Evolutionary conservation across 176 grass and related monocot genomes (phyloP).

Genomic region (Cocos nucifera): DNA sequence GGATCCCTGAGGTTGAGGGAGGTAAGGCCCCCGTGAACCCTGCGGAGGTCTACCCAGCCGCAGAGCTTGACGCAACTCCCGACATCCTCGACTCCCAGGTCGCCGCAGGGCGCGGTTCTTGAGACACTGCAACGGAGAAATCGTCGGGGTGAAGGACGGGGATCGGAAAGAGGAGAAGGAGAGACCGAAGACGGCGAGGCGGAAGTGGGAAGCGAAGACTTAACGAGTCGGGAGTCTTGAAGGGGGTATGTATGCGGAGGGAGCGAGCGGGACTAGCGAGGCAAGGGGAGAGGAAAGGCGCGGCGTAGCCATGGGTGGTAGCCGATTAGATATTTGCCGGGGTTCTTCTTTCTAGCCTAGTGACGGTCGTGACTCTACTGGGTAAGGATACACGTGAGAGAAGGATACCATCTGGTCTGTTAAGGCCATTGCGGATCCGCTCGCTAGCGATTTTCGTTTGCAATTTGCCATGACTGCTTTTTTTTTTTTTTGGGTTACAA

Average conservation of each 20-base stretch:
- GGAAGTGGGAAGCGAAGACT: not conserved
- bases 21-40: conserved; percentile 69
- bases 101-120: conserved; percentile 55
- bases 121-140: conserved; percentile 41
- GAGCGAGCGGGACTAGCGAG: conserved; percentile 22
- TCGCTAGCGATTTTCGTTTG: too few relatives aligned
- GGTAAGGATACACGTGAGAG: too few relatives aligned
- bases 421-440: too few relatives aligned
- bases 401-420: too few relatives aligned
- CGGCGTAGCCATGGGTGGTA: conserved; percentile 31
- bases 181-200: conserved; percentile 5
- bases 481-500: too few relatives aligned
- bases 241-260: conserved; percentile 11
- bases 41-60: conserved; percentile 86
- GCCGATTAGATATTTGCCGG: too few relatives aligned
- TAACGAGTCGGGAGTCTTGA: not conserved
- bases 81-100: conserved; percentile 46
- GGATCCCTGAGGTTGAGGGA: conserved; percentile 74
- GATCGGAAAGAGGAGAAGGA: conserved; percentile 9
- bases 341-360: too few relatives aligned
- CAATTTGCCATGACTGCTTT: too few relatives aligned
- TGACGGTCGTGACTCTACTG: too few relatives aligned
- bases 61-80: conserved; percentile 69
- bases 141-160: conserved; percentile 22
- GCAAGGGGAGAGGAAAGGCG: conserved; percentile 44